These are phyloP conservation scores for Aspergillus floridensis DNA, from an alignment of 2,329 filamentous ascomycete genomes.

Conservation along the genomic window DNA sequence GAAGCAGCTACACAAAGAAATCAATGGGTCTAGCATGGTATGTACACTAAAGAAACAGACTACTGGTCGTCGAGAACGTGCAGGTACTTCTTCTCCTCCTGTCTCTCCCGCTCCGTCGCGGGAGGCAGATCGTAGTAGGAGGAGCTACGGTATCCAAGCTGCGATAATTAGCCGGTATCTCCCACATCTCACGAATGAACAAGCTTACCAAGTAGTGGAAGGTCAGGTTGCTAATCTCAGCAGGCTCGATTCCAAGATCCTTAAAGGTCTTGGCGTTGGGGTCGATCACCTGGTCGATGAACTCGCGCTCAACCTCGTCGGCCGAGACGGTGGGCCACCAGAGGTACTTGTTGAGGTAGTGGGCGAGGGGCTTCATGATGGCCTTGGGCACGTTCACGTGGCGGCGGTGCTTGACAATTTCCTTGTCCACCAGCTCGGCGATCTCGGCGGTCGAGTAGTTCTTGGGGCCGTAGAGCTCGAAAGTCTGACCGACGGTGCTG, in stretches of 20 bases:
- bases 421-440: slow-evolving; percentile 79
- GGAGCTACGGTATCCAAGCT: slow-evolving; percentile 88
- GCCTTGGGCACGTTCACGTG: slow-evolving; percentile 88
- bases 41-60: slow-evolving; percentile 40
- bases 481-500: slow-evolving; percentile 84
- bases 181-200: background rate
- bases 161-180: slow-evolving; percentile 20
- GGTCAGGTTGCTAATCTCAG: slow-evolving; percentile 79
- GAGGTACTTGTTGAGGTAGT: slow-evolving; percentile 72
- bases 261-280: slow-evolving; percentile 90
- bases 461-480: slow-evolving; percentile 89
- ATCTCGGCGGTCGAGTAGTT: slow-evolving; percentile 89
- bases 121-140: slow-evolving; percentile 91
- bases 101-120: slow-evolving; percentile 89
- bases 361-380: slow-evolving; percentile 71
- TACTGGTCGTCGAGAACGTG: slow-evolving; percentile 89
- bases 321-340: slow-evolving; percentile 86
- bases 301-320: slow-evolving; percentile 88
- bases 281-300: slow-evolving; percentile 90
- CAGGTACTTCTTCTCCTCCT: slow-evolving; percentile 93
- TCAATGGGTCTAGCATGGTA: slow-evolving; percentile 40
- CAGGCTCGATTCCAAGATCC: slow-evolving; percentile 85
- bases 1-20: slow-evolving; percentile 27
- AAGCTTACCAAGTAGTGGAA: slow-evolving; percentile 85
- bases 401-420: slow-evolving; percentile 84